Evolutionary conservation across 768 basidiomycete species (phyloP), one percentile per base, ranked within the genome.

Genomic region (Mycena chlorophos): DNA sequence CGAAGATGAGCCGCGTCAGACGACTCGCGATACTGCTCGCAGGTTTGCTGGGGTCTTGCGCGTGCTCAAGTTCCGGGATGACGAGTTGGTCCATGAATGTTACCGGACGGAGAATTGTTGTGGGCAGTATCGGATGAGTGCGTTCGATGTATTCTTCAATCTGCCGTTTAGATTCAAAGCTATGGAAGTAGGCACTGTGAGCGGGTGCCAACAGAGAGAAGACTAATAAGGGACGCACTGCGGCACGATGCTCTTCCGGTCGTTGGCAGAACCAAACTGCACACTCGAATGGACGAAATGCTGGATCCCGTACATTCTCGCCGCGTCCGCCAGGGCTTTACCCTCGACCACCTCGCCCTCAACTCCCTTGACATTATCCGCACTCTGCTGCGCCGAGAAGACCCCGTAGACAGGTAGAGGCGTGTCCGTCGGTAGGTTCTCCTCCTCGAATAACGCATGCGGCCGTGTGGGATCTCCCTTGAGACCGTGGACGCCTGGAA

Each of bases 61-160:
- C 45, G 40, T 42, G 40, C 13, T 12, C 40, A 20, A 42, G 40
- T 20, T 42, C 40, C 14, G 40, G 50, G 19, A 19, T 4, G 12
- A 52, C 54, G 17, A 56, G 30, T 26, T 56, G 55, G 40, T 60
- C 59, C 55, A 60, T 60, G 43, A 60, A 60, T 1, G 59, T 56
- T 4, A 47, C 43, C 3, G 59, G 59, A 3, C 59, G 59, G 43
- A 60, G 55, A 38, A 60, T 53, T 14, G 59, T 56, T 43, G n/a
- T 31, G n/a, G 59, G 48, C 1, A 60, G 51, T 0, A 6, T 29
- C 10, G 58, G 51, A 34, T 56, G 47, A 2, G 31, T 53, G 1
- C 14, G 14, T 23, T 38, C 19, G 19, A 60, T 25, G 47, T 60
- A 29, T 20, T 49, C 55, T n/a, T 60, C 59, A 1, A 43, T 49